Percentiles rank a stretch among this genome's conserved stretches.
Conservation (phyloP, 164 flowering plant genomes). For the Houttuynia cordata region DNA sequence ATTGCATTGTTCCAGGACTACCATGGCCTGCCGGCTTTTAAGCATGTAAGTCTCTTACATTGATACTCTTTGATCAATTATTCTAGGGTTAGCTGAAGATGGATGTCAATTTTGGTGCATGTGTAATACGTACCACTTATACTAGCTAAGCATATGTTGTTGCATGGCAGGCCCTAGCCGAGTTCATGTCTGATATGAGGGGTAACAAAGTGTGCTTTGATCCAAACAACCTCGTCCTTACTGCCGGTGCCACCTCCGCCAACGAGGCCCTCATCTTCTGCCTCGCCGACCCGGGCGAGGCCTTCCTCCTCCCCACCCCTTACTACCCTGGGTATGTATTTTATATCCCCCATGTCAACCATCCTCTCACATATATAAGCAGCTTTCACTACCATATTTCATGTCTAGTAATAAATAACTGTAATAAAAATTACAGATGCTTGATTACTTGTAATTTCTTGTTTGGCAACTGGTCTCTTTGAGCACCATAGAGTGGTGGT, state of each 20-base stretch:
- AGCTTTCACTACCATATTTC: too few species aligned
- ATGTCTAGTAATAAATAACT: too few species aligned
- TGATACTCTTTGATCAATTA: not conserved
- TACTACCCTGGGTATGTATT: constrained; percentile 38
- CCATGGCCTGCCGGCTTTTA: constrained; percentile 37
- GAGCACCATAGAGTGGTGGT: too few species aligned
- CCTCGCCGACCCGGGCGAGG: constrained; percentile 39
- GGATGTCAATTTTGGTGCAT: not conserved
- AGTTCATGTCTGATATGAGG: constrained; percentile 33
- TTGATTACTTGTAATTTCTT: too few species aligned
- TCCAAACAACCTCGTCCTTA: constrained; percentile 35
- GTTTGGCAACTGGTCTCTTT: too few species aligned
- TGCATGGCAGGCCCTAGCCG: constrained; percentile 19
- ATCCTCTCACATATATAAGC: not conserved
- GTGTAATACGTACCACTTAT: not conserved
- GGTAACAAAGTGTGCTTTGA: constrained; percentile 30
- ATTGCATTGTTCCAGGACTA: constrained; percentile 49
- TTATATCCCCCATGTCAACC: not conserved
- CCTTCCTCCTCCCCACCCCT: constrained; percentile 36
- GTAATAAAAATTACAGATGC: too few species aligned
- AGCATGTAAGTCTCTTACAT: constrained; percentile 19
- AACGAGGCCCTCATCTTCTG: constrained; percentile 41
- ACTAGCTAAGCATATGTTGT: not conserved
- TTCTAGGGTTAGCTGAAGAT: not conserved
- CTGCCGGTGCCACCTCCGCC: constrained; percentile 44